Conservation (phyloP, 1,284 basidiomycete genomes). For the Bondarzewia mesenterica region DNA sequence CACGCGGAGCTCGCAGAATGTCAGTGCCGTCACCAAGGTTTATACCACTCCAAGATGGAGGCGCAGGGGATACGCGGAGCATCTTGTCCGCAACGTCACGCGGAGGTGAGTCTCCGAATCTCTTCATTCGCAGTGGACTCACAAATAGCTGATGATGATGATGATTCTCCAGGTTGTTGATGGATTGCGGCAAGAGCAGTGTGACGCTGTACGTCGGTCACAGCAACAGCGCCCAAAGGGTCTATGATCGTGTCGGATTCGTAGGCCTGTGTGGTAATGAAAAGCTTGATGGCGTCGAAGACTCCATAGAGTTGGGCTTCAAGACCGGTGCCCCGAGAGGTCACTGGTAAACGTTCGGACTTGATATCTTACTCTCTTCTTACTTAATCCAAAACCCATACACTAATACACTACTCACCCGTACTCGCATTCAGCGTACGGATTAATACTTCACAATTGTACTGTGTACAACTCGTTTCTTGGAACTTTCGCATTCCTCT, state of each 20-base stretch:
- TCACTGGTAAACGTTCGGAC: conserved; percentile 29
- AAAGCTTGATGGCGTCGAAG: conserved; percentile 28
- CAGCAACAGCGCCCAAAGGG: conserved; percentile 36
- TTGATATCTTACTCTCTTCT: not conserved
- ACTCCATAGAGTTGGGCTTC: conserved; percentile 40
- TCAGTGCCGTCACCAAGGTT: conserved; percentile 43
- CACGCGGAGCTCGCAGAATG: conserved; percentile 33
- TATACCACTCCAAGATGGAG: conserved; percentile 36
- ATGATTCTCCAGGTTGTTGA: conserved; percentile 22
- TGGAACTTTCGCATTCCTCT: not conserved
- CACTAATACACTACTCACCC: not conserved
- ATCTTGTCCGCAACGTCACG: conserved; percentile 36
- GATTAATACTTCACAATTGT: not conserved
- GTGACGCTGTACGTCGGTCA: conserved; percentile 43
- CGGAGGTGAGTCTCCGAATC: conserved; percentile 22
- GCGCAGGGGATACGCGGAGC: conserved; percentile 37
- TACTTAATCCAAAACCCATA: not conserved
- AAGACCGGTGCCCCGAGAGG: conserved; percentile 27
- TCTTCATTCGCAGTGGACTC: not conserved
- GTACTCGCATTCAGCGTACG: not conserved
- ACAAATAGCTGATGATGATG: conserved; percentile 5
- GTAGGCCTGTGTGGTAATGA: conserved; percentile 33
- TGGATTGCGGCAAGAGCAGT: conserved; percentile 27
- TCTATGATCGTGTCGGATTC: conserved; percentile 43
- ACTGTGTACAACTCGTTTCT: not conserved